Base-by-base conservation (phyloP, 148 eudicot species). In the Diospyros lotus region DNA sequence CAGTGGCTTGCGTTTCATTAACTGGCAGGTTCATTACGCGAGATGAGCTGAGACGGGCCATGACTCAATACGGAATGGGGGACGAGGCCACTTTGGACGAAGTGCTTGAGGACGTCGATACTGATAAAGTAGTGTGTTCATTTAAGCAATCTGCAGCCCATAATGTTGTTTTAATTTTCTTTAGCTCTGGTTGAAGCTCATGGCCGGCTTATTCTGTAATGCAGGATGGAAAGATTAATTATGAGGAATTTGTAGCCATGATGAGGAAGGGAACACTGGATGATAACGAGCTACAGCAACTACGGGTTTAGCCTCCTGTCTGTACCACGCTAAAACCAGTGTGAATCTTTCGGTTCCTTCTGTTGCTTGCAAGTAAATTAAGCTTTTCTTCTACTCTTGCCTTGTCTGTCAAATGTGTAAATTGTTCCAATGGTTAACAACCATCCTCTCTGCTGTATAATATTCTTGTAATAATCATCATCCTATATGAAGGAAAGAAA, bases 61-160 rank as follows among this genome's bases (percentile, higher is more conserved):
- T 94, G 97, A 69, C 88, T 5, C 74, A 88, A 72, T 87, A 84
- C 72, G 93, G 91, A 74, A 94, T 90, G 94, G 98, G 90, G 42
- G 97, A 94, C 64, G 98, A 94, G 54, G 92, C 87, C 79, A 94
- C 98, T 13, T 89, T 92, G 54, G 87, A 94, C 45, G 98, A 94
- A 80, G 82, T 94, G 73, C 80, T 94, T 58, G 75, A 87, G 17
- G 98, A 94, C 79, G 98, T 94, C 15, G 98, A 94, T 75, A 89
- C 93, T 1, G 80, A 94, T 78, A 86, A 85, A 70, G 98, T 94
- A 82, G 59, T 59, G 5, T 28, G 28, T 0, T 28, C 39, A 8
- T 42, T 38, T 58, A 52, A 43, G 38, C 38, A 6, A 3, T n/a
- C 13, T 1, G 28, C 28, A 28, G 28, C 28, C 28, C 28, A 44